phyloP scores from a whole-genome alignment of 768 basidiomycete species.

The Mrakia blollopis region DNA sequence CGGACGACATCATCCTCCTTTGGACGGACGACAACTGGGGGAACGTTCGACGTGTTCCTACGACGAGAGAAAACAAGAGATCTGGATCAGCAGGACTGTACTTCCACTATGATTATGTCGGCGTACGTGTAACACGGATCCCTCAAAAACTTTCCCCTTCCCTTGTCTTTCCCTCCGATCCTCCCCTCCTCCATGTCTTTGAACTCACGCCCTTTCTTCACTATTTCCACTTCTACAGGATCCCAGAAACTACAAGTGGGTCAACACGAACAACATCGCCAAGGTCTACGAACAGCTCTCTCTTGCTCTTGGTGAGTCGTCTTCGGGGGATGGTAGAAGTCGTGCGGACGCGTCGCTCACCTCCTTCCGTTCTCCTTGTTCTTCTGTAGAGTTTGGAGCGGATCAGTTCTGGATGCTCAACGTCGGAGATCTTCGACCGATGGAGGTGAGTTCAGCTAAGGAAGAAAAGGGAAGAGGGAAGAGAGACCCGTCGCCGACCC shows the following conservation, averaged over 20 bases:
- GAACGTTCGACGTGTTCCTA: conserved; percentile 57
- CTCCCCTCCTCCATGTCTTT: neutral
- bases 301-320: conserved; percentile 48
- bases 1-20: conserved; percentile 61
- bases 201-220: too few species aligned
- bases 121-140: neutral
- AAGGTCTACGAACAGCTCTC: conserved; percentile 62
- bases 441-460: conserved; percentile 50
- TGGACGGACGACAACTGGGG: conserved; percentile 77
- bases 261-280: conserved; percentile 48
- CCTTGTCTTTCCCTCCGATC: neutral
- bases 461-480: too few species aligned
- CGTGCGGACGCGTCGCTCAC: too few species aligned
- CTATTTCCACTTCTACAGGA: conserved; percentile 24
- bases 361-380: too few species aligned
- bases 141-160: too few species aligned
- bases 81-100: neutral
- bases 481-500: too few species aligned
- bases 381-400: conserved; percentile 50
- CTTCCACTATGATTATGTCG: neutral
- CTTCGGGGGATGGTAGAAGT: too few species aligned
- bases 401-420: conserved; percentile 65
- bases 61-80: neutral
- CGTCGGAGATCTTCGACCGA: conserved; percentile 70
- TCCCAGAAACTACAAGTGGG: conserved; percentile 67